phyloP scores from a whole-genome alignment of 2,329 filamentous ascomycete species.

The Dothideomycetidae sp. region DNA sequence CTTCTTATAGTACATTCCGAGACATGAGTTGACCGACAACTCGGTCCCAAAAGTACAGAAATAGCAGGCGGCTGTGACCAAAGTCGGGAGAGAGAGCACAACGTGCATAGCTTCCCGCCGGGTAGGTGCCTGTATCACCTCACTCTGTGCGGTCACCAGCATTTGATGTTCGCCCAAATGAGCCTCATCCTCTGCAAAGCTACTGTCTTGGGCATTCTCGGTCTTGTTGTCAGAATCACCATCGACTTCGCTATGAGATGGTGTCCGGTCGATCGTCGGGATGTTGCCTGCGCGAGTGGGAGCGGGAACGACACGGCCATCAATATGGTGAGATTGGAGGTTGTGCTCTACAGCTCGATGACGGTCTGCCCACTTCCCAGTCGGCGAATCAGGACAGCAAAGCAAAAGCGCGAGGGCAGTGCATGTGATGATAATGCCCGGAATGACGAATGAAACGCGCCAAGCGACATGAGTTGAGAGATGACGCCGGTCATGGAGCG shows the following conservation, averaged over 20 bases:
- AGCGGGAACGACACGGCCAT: constrained; percentile 34
- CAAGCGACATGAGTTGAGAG: constrained; percentile 57
- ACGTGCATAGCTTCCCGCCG: constrained; percentile 46
- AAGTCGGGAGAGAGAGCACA: constrained; percentile 44
- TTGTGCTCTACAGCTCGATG: constrained; percentile 43
- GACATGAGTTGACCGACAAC: constrained; percentile 45
- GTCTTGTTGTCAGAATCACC: constrained; percentile 27
- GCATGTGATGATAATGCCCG: constrained; percentile 57
- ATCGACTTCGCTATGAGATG: constrained; percentile 19
- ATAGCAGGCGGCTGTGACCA: constrained; percentile 40
- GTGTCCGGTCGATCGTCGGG: constrained; percentile 18
- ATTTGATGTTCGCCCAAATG: constrained; percentile 38
- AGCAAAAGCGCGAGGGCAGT: constrained; percentile 56
- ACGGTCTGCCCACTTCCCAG: constrained; percentile 66
- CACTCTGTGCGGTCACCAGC: constrained; percentile 42
- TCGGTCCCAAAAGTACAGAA: constrained; percentile 48
- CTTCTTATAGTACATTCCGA: constrained; percentile 44
- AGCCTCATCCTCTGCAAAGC: constrained; percentile 26
- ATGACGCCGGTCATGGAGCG: constrained; percentile 46
- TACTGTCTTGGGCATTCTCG: constrained; percentile 21
- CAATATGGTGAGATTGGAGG: constrained; percentile 32
- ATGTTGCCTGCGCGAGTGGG: constrained; percentile 37
- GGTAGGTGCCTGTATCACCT: constrained; percentile 48
- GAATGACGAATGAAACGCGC: constrained; percentile 73
- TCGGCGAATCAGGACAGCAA: constrained; percentile 67